phyloP scores from a whole-genome alignment of 2,329 filamentous ascomycete species.

The Acrodontium crateriforme region DNA sequence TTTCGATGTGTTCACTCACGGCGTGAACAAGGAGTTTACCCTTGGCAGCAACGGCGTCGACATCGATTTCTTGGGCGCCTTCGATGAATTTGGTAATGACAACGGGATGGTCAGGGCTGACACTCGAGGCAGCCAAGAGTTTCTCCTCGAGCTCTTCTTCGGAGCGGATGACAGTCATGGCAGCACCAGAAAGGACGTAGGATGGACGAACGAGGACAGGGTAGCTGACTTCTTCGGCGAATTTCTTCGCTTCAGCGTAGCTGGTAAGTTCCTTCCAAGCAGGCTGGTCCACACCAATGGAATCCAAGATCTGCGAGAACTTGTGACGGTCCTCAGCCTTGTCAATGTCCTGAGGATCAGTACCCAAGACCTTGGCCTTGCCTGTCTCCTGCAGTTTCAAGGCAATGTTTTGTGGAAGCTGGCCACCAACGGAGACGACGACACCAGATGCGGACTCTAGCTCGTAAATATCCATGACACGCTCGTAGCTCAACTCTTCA shows the following conservation, averaged over 20 bases:
- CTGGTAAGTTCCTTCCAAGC: slow-evolving; percentile 96
- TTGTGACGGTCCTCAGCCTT: slow-evolving; percentile 97
- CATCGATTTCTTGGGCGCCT: slow-evolving; percentile 89
- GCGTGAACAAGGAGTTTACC: slow-evolving; percentile 85
- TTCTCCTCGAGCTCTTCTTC: slow-evolving; percentile 87
- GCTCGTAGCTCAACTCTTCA: slow-evolving; percentile 90
- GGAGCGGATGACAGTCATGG: slow-evolving; percentile 92
- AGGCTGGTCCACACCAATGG: slow-evolving; percentile 91
- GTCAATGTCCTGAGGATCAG: slow-evolving; percentile 87
- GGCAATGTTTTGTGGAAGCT: slow-evolving; percentile 94
- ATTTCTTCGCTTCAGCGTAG: slow-evolving; percentile 72
- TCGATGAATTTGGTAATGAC: slow-evolving; percentile 99
- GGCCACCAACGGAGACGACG: slow-evolving; percentile 89
- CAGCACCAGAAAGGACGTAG: slow-evolving; percentile 93
- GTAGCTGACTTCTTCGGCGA: slow-evolving; percentile 75
- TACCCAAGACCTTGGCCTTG: slow-evolving; percentile 80
- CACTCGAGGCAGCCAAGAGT: slow-evolving; percentile 74
- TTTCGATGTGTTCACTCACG: slow-evolving; percentile 89
- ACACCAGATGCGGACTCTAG: slow-evolving; percentile 74
- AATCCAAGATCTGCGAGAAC: slow-evolving; percentile 94
- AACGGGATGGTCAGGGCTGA: slow-evolving; percentile 92
- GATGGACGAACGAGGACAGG: slow-evolving; percentile 88
- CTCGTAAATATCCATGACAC: slow-evolving; percentile 98
- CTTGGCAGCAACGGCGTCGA: slow-evolving; percentile 77
- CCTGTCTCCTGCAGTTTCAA: slow-evolving; percentile 85